A percentile compares a stretch with the other conserved stretches of the same genome.
Evolutionary conservation across 345 rosid genomes (phyloP).

Genomic region (Pistacia integerrima): DNA sequence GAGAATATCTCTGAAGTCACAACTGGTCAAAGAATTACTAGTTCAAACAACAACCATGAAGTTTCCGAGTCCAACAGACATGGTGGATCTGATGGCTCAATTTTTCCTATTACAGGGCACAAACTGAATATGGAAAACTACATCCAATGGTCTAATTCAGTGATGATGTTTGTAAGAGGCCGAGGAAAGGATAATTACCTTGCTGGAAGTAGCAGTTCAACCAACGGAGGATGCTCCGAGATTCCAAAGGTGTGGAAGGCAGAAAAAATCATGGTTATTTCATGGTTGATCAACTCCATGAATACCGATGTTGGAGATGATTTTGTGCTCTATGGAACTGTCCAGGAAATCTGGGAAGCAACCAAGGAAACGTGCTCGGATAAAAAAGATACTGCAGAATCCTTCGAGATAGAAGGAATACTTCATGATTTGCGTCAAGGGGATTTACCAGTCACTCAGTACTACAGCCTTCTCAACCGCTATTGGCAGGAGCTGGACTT

Average conservation of each 20-base stretch:
- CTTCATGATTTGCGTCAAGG: no score
- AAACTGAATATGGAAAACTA: neutral
- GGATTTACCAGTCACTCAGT: no score
- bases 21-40: no score
- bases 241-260: neutral
- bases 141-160: neutral
- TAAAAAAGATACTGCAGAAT: no score
- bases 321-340: neutral
- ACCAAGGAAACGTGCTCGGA: neutral
- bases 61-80: no score
- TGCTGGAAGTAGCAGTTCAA: neutral
- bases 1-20: no score
- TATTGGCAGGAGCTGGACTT: no score
- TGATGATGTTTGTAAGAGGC: no score
- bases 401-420: no score
- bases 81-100: no score
- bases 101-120: neutral
- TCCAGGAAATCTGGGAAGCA: neutral
- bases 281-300: slow-evolving; percentile 8
- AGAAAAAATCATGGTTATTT: neutral
- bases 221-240: neutral
- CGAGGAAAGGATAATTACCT: neutral
- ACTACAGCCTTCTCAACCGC: no score
- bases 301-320: neutral
- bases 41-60: no score